Percentiles rank a stretch among this genome's conserved stretches.
Conservation (phyloP, 2,329 filamentous ascomycete genomes). For the Orbilia ellipsospora region DNA sequence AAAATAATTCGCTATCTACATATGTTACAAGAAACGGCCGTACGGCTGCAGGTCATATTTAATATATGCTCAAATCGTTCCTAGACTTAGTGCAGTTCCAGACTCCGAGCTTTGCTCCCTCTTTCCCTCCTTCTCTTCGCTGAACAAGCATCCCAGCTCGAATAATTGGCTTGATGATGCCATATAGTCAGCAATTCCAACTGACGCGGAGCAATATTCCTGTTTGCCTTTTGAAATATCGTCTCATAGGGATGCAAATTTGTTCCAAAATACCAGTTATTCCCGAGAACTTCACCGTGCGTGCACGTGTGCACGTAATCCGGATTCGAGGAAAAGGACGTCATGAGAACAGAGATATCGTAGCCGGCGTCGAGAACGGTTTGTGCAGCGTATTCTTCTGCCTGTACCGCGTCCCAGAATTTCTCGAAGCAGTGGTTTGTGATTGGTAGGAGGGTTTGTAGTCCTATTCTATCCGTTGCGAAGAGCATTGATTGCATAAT, state of each 20-base stretch:
- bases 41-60: too few relatives aligned
- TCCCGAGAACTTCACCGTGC: conserved; percentile 4
- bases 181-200: background rate
- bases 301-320: background rate
- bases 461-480: conserved; percentile 63
- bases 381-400: conserved; percentile 61
- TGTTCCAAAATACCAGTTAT: conserved; percentile 7
- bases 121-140: background rate
- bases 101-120: background rate
- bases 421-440: conserved; percentile 59
- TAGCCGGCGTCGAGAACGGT: conserved; percentile 60
- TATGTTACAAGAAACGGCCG: too few relatives aligned
- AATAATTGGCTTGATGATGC: conserved; percentile 4
- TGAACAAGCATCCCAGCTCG: conserved; percentile 5
- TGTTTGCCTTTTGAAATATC: conserved; percentile 37
- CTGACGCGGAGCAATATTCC: conserved; percentile 1
- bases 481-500: conserved; percentile 63
- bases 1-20: too few relatives aligned
- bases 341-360: conserved; percentile 61
- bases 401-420: conserved; percentile 59
- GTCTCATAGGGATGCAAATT: conserved; percentile 26
- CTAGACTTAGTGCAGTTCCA: background rate
- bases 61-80: too few relatives aligned
- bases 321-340: conserved; percentile 56
- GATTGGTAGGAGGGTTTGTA: conserved; percentile 60